Evolutionary conservation across 2,329 filamentous ascomycete genomes (phyloP).

Genomic region (Penicillium sp.): DNA sequence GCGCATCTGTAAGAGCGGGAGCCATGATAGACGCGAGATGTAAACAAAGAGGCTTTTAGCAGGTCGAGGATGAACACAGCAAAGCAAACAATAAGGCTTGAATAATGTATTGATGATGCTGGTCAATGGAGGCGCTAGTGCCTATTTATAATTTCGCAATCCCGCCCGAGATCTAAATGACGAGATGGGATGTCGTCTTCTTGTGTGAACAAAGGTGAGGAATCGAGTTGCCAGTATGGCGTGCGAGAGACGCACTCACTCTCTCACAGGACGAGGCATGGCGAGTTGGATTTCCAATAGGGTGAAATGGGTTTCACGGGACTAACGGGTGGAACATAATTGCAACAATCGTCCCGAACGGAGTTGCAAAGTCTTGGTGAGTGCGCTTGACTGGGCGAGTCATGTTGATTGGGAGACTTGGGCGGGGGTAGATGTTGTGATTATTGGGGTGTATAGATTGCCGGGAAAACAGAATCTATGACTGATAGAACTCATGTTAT

Average conservation of each 20-base stretch:
- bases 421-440: constrained; percentile 34
- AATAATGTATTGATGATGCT: background rate
- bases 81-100: background rate
- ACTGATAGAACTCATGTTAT: background rate
- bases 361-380: background rate
- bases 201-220: constrained; percentile 23
- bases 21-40: constrained; percentile 38
- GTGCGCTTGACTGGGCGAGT: background rate
- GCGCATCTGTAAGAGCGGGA: constrained; percentile 47
- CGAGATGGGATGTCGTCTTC: constrained; percentile 16
- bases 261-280: constrained; percentile 25
- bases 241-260: constrained; percentile 31
- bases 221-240: constrained; percentile 39
- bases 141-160: constrained; percentile 26
- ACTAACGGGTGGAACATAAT: too few relatives aligned
- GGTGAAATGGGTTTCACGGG: background rate
- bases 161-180: constrained; percentile 19
- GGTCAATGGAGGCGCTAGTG: background rate
- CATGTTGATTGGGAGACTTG: constrained; percentile 27
- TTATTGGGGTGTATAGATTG: constrained; percentile 9
- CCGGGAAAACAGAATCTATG: background rate
- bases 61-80: background rate
- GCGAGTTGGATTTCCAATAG: background rate
- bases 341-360: background rate
- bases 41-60: background rate